These are phyloP conservation scores for Agrocybe pediades DNA, from an alignment of 768 basidiomycete species.

Conservation along the genomic window DNA sequence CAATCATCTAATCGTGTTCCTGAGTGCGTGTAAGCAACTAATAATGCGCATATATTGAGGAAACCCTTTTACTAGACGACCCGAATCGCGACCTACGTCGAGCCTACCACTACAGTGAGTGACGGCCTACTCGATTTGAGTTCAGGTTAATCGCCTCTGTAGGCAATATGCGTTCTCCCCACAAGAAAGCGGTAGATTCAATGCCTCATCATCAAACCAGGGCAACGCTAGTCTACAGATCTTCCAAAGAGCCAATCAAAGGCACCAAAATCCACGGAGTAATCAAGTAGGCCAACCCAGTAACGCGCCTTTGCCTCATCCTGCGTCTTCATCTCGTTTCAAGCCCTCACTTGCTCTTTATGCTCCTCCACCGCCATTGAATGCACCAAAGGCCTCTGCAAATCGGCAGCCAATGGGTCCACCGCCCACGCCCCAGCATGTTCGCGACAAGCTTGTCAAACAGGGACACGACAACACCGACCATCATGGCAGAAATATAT, in stretches of 20 bases:
- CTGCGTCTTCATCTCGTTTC: conserved; percentile 18
- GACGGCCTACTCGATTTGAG: not conserved
- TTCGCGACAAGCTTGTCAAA: conserved; percentile 16
- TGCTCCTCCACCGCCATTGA: conserved; percentile 3
- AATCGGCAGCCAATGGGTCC: conserved; percentile 48
- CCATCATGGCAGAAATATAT: not conserved
- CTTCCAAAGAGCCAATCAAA: conserved; percentile 33
- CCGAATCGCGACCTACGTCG: conserved; percentile 45
- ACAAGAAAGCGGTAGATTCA: conserved; percentile 43
- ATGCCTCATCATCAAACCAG: conserved; percentile 39
- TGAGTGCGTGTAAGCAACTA: conserved; percentile 35
- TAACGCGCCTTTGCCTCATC: conserved; percentile 6
- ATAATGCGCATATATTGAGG: not conserved
- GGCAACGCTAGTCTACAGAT: conserved; percentile 42
- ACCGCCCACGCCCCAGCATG: conserved; percentile 49
- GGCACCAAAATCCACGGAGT: not conserved
- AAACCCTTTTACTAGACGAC: not conserved
- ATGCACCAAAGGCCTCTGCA: conserved; percentile 17
- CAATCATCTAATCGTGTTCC: conserved; percentile 53
- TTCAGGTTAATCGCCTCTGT: conserved; percentile 4
- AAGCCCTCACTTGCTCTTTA: conserved; percentile 16
- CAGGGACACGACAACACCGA: not conserved
- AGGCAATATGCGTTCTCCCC: conserved; percentile 74
- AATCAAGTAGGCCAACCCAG: conserved; percentile 14
- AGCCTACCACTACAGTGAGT: conserved; percentile 51